These are phyloP conservation scores for Quercus suber DNA, from an alignment of 306 rosid species.

Conservation along the genomic window DNA sequence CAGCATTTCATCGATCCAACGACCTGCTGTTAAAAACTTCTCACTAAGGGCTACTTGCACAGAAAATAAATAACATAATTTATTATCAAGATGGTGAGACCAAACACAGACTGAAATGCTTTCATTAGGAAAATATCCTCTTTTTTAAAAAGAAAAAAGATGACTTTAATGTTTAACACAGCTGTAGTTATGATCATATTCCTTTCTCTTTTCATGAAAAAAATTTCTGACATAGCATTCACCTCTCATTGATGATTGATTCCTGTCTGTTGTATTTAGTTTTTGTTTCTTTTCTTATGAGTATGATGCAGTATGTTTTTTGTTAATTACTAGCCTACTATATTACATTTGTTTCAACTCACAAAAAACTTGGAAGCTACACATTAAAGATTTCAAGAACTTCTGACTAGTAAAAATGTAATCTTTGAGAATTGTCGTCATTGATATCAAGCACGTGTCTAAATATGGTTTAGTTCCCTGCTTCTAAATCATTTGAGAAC, in stretches of 20 bases:
- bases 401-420: too few relatives aligned
- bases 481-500: too few relatives aligned
- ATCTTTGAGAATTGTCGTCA: too few relatives aligned
- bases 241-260: neutral
- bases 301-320: too few relatives aligned
- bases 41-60: constrained; percentile 65
- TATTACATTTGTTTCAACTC: too few relatives aligned
- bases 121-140: neutral
- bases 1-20: constrained; percentile 99
- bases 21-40: constrained; percentile 92
- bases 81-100: constrained; percentile 12
- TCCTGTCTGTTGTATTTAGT: too few relatives aligned
- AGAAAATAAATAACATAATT: constrained; percentile 29
- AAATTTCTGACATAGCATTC: neutral
- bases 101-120: neutral
- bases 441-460: too few relatives aligned
- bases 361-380: too few relatives aligned
- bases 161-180: neutral
- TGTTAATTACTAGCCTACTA: too few relatives aligned
- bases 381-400: too few relatives aligned
- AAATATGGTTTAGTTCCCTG: too few relatives aligned
- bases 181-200: neutral
- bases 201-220: neutral
- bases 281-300: too few relatives aligned
- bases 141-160: neutral